Evolutionary conservation across 1,139 yeast genomes (phyloP).

Genomic region (Suhomyces anneliseae): DNA sequence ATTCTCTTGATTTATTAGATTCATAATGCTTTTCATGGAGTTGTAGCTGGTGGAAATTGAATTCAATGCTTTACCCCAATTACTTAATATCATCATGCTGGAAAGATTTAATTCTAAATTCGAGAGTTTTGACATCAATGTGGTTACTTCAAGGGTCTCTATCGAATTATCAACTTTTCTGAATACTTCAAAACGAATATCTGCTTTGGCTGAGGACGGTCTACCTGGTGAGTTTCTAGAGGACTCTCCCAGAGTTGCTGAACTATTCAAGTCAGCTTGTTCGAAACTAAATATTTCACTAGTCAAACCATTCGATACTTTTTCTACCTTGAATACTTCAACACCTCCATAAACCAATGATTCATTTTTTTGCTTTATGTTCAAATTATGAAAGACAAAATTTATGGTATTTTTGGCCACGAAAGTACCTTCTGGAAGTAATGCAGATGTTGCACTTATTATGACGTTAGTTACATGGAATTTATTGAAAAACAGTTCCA

Average conservation of each 20-base stretch:
- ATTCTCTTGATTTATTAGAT: neutral
- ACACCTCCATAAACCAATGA: conserved; percentile 50
- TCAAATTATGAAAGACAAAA: conserved; percentile 30
- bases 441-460: conserved; percentile 48
- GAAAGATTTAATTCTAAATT: conserved; percentile 30
- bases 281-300: conserved; percentile 23
- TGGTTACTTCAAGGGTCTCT: conserved; percentile 35
- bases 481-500: conserved; percentile 28
- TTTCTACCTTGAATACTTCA: conserved; percentile 28
- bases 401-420: conserved; percentile 29
- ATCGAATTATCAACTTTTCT: conserved; percentile 22
- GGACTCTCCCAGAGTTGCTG: conserved; percentile 7
- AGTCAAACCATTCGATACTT: conserved; percentile 18
- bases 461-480: conserved; percentile 35
- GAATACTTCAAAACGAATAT: conserved; percentile 53
- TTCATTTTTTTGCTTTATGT: conserved; percentile 44
- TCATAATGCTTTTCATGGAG: conserved; percentile 8
- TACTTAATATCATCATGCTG: conserved; percentile 17
- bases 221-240: neutral
- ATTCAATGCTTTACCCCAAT: conserved; percentile 14
- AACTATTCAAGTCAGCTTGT: neutral
- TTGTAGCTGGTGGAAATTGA: conserved; percentile 7
- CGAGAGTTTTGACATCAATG: conserved; percentile 47
- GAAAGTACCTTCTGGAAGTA: conserved; percentile 40
- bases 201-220: conserved; percentile 34